Conservation (phyloP, 1,139 yeast genomes). For the Pichia sp. region DNA sequence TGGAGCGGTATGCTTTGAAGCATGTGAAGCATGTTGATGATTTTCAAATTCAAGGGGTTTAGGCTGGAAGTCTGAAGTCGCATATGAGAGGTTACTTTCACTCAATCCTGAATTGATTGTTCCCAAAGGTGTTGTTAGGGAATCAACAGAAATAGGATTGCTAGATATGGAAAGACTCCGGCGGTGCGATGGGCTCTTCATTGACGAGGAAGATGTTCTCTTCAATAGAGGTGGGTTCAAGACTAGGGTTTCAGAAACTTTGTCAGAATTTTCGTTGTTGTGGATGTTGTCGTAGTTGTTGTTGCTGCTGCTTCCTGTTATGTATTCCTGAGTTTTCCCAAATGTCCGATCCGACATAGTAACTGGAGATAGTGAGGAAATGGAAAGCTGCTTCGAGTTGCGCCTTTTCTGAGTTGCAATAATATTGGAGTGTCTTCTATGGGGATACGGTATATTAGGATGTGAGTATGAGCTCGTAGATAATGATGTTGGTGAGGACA, state of each 20-base stretch:
- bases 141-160: conserved; percentile 1
- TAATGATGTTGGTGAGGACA: background rate
- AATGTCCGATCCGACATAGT: background rate
- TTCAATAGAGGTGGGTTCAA: background rate
- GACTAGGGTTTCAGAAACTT: background rate
- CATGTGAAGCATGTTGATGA: too few species aligned
- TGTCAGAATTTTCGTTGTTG: too few species aligned
- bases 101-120: background rate
- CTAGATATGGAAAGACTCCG: conserved; percentile 11
- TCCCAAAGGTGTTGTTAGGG: background rate
- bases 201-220: background rate
- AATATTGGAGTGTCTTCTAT: background rate
- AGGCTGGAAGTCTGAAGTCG: background rate
- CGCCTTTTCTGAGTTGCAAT: background rate
- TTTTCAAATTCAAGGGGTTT: background rate
- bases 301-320: background rate
- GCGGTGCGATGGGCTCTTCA: conserved; percentile 1
- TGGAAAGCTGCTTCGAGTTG: background rate
- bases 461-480: background rate
- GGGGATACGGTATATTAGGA: background rate
- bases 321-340: background rate
- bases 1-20: too few species aligned
- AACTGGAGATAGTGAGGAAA: background rate
- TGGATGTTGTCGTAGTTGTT: background rate
- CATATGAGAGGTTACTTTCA: background rate